Evolutionary conservation across 371 early-diverging fungal genomes (phyloP).

Genomic region (Zancudomyces culisetae): DNA sequence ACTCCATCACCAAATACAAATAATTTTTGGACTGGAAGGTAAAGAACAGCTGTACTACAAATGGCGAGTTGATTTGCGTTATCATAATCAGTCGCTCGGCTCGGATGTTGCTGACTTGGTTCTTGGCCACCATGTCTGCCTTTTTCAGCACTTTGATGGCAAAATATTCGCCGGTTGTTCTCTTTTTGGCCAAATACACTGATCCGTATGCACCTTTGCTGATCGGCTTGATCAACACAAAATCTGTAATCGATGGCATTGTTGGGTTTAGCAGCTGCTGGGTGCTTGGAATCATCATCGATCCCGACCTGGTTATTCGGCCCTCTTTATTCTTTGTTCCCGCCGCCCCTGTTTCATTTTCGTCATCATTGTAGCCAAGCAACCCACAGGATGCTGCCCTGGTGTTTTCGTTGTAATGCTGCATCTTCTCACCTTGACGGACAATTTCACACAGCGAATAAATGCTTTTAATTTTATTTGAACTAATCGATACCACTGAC

Average conservation of each 20-base stretch:
- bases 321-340: not conserved
- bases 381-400: too few relatives aligned
- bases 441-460: too few relatives aligned
- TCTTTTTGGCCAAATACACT: constrained; percentile 69
- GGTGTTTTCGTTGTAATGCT: too few relatives aligned
- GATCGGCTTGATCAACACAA: constrained; percentile 71
- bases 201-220: constrained; percentile 71
- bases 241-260: constrained; percentile 61
- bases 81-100: constrained; percentile 80
- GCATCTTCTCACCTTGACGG: too few relatives aligned
- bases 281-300: constrained; percentile 1
- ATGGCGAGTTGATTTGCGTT: constrained; percentile 70
- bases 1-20: constrained; percentile 88
- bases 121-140: constrained; percentile 71
- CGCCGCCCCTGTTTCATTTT: not conserved
- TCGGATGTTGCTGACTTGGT: constrained; percentile 73
- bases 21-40: constrained; percentile 83
- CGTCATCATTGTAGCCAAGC: too few relatives aligned
- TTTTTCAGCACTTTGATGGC: constrained; percentile 87
- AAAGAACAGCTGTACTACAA: constrained; percentile 81
- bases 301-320: not conserved
- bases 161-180: constrained; percentile 64
- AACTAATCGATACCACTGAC: too few relatives aligned
- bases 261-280: constrained; percentile 13
- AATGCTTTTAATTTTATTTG: too few relatives aligned